Base-by-base conservation (phyloP, 2,329 filamentous ascomycete species). In the Akanthomyces lecanii region DNA sequence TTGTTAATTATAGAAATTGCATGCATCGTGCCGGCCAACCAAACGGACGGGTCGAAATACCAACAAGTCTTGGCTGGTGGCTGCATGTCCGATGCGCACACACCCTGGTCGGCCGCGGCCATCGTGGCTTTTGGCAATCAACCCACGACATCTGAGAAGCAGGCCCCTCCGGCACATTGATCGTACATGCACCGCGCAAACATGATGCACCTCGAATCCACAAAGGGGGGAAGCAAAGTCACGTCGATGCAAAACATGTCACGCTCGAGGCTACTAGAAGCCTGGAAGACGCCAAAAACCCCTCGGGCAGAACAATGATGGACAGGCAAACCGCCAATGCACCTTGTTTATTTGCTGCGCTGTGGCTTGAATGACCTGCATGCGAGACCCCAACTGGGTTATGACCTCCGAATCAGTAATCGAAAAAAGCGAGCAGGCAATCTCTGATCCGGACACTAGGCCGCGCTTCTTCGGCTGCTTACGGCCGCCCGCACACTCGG, bases 271-370 rank as follows among this genome's bases (percentile, higher is more conserved):
- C 38, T 40, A 16, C 38, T 40, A 10, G 38, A 40, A 40, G 38
- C 14, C 38, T 40, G 33, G 8, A 36, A 36, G 33, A 36, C 33
- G 33, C 33, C 33, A 36, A 36, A 36, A 11, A 36, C 33, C 5
- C 38, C 12, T 16, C 38, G 38, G 38, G 4, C 38, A 10, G 38
- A 14, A 48, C 45, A 25, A 48, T 44, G 38, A 33, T 25, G 28
- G 38, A 6, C 23, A 44, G 25, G 21, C 42, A 38, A 48, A 14
- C 18, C 36, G 38, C 23, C 21, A 28, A 14, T 16, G 11, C 14
- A 52, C 10, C 57, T 52, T 52, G 57, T 60, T 42, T 60, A 60
- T 52, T 30, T 44, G 57, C 28, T 23, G 57, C 57, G 38, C 4
- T 44, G 57, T 60, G 57, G 57, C 57, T 45, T 60, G 47, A 10